phyloP scores from a whole-genome alignment of 148 eudicot species.

The Dysphania ambrosioides region DNA sequence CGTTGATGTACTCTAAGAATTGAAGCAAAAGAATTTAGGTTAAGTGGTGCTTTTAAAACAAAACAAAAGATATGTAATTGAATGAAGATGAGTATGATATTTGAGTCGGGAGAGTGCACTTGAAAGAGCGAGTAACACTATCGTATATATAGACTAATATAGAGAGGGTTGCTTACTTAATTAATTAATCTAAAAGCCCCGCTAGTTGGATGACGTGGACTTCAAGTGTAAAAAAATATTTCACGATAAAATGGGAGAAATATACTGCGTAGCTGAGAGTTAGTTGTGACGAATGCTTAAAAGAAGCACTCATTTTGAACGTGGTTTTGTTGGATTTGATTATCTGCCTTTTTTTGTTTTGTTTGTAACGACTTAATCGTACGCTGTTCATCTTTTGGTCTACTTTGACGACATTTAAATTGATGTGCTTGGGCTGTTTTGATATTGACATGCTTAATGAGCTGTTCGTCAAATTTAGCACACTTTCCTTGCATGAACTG shows the following conservation, averaged over 20 bases:
- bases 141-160: constrained; percentile 13
- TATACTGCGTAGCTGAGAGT: neutral
- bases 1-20: neutral
- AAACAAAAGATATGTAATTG: neutral
- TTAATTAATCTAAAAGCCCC: neutral
- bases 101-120: neutral
- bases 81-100: neutral
- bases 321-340: constrained; percentile 5
- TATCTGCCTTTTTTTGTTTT: neutral
- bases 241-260: constrained; percentile 12
- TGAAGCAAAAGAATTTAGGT: neutral
- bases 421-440: constrained; percentile 6
- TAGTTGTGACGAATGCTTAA: neutral
- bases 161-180: neutral
- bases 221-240: neutral
- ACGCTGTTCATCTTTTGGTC: neutral
- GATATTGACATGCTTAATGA: neutral
- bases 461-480: neutral
- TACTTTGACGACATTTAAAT: neutral
- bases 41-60: neutral
- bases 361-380: too few species aligned
- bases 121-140: constrained; percentile 3
- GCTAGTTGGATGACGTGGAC: neutral
- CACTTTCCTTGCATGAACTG: too few species aligned
- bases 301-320: neutral